These are phyloP conservation scores for Tylopilus intermedius DNA, from an alignment of 768 basidiomycete species.

Conservation along the genomic window DNA sequence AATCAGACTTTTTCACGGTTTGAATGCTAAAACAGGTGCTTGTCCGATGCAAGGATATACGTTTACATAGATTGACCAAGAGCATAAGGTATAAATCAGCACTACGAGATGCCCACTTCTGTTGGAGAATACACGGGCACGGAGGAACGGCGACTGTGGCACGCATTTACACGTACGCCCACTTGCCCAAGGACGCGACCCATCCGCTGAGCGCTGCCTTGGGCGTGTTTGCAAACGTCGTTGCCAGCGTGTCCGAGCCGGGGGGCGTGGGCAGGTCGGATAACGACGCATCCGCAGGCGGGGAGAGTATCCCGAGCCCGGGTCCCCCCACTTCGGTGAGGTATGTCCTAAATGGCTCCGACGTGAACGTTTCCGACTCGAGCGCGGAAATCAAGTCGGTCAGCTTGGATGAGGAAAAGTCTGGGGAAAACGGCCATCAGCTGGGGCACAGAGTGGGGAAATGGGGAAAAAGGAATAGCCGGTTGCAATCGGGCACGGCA, in stretches of 20 bases:
- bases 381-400: conserved; percentile 57
- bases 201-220: conserved; percentile 31
- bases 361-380: conserved; percentile 28
- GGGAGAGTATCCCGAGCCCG: conserved; percentile 82
- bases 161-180: conserved; percentile 35
- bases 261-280: conserved; percentile 28
- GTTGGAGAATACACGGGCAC: background rate
- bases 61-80: background rate
- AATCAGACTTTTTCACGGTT: background rate
- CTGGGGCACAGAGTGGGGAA: background rate
- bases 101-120: background rate
- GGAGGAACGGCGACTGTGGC: background rate
- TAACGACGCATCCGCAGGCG: conserved; percentile 26
- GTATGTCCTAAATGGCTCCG: conserved; percentile 47
- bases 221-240: conserved; percentile 26
- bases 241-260: conserved; percentile 10
- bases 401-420: conserved; percentile 60
- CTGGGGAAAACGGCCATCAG: conserved; percentile 35
- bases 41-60: background rate
- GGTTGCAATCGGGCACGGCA: background rate
- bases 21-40: background rate
- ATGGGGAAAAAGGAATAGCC: background rate
- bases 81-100: conserved; percentile 6
- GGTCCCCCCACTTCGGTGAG: conserved; percentile 90
- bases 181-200: conserved; percentile 34